phyloP scores from a whole-genome alignment of 176 grass and related monocot species.

The Urochloa ruziziensis region DNA sequence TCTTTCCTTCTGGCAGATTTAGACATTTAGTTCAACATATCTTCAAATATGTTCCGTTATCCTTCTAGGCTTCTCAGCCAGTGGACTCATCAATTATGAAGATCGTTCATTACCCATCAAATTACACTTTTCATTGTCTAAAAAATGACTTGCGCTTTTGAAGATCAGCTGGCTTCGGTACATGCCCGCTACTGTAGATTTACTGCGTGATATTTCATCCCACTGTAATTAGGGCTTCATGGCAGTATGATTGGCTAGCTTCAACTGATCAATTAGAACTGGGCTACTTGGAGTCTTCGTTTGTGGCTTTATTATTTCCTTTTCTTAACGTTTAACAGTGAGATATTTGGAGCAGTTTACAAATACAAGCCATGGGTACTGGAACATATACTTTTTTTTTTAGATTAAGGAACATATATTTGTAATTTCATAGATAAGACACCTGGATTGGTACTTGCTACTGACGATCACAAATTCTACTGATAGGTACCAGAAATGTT shows the following conservation, averaged over 20 bases:
- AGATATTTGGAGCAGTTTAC: background rate
- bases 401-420: too few species aligned
- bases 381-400: background rate
- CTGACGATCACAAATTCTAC: background rate
- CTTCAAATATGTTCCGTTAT: too few species aligned
- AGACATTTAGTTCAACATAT: too few species aligned
- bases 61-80: background rate
- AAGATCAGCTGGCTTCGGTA: background rate
- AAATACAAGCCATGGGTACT: background rate
- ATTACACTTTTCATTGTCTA: background rate
- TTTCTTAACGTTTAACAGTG: background rate
- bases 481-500: constrained; percentile 43
- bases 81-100: background rate
- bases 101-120: background rate
- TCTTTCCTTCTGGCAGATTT: background rate
- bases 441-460: background rate
- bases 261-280: background rate
- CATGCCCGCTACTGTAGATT: background rate
- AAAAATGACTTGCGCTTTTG: background rate
- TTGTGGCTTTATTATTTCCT: background rate
- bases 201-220: background rate
- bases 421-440: background rate
- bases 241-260: background rate
- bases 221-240: background rate
- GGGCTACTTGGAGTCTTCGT: background rate